Evolutionary conservation across 2,329 filamentous ascomycete genomes (phyloP).

Genomic region (Sordariomycetes sp.): DNA sequence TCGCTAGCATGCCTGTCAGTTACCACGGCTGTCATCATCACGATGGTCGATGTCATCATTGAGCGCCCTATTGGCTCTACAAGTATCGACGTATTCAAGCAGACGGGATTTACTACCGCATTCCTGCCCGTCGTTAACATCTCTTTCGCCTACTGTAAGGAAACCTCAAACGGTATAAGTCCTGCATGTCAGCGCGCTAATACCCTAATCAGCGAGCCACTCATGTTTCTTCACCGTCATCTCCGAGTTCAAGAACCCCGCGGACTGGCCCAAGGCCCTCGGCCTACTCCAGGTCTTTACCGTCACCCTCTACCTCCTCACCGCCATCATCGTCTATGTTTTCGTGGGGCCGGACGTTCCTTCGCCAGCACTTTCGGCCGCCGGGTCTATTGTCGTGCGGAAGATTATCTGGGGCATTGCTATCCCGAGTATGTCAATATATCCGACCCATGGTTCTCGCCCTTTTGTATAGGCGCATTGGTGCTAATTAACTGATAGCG

Average conservation of each 20-base stretch:
- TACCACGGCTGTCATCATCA: constrained; percentile 21
- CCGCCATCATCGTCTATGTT: constrained; percentile 16
- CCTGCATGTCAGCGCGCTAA: not conserved
- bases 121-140: constrained; percentile 27
- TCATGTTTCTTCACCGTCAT: constrained; percentile 43
- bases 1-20: constrained; percentile 45
- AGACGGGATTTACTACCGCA: constrained; percentile 32
- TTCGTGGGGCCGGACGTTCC: constrained; percentile 16
- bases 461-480: too few species aligned
- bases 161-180: not conserved
- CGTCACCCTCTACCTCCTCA: constrained; percentile 13
- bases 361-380: constrained; percentile 14
- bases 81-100: constrained; percentile 21
- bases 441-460: too few species aligned
- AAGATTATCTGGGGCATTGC: constrained; percentile 18
- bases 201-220: constrained; percentile 21
- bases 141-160: constrained; percentile 28
- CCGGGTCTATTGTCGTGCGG: constrained; percentile 16
- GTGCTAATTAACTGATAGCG: not conserved
- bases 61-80: constrained; percentile 20
- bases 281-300: constrained; percentile 12
- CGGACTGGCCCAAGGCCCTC: constrained; percentile 13
- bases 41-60: constrained; percentile 19
- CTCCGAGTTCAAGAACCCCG: constrained; percentile 30
- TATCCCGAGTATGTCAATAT: constrained; percentile 9